Evolutionary conservation across 139 green algal genomes (phyloP).

Genomic region (Chlamydomonas sp.): DNA sequence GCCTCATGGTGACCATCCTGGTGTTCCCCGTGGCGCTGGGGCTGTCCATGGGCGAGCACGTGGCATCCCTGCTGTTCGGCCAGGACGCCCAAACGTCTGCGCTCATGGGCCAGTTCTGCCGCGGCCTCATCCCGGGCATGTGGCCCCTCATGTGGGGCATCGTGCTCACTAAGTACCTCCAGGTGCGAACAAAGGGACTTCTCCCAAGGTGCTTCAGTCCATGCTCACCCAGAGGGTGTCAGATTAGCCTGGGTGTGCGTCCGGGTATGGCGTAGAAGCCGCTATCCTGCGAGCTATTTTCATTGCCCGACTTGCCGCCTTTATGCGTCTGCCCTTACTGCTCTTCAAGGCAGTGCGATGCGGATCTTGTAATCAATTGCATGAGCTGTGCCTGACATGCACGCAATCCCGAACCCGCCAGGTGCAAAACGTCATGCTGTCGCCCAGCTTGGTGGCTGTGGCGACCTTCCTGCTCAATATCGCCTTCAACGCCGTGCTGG

Average conservation of each 20-base stretch:
- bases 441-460: constrained; percentile 23
- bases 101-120: constrained; percentile 41
- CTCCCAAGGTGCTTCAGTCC: background rate
- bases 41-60: background rate
- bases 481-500: constrained; percentile 35
- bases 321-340: no score
- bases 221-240: no score
- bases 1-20: constrained; percentile 34
- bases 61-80: constrained; percentile 6
- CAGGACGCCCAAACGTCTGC: constrained; percentile 15
- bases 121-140: constrained; percentile 45
- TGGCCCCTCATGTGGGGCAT: constrained; percentile 43
- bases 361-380: no score
- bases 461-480: constrained; percentile 49
- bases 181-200: background rate
- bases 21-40: constrained; percentile 19
- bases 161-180: constrained; percentile 30
- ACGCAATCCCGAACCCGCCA: background rate
- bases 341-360: no score
- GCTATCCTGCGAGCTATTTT: no score
- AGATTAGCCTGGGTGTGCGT: no score
- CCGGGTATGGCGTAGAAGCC: no score
- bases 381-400: no score
- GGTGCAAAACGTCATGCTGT: constrained; percentile 44
- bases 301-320: no score